Evolutionary conservation across 805 yeast species (phyloP), one percentile per base, ranked within the genome.

Genomic region (Yamadazyma ubonensis): DNA sequence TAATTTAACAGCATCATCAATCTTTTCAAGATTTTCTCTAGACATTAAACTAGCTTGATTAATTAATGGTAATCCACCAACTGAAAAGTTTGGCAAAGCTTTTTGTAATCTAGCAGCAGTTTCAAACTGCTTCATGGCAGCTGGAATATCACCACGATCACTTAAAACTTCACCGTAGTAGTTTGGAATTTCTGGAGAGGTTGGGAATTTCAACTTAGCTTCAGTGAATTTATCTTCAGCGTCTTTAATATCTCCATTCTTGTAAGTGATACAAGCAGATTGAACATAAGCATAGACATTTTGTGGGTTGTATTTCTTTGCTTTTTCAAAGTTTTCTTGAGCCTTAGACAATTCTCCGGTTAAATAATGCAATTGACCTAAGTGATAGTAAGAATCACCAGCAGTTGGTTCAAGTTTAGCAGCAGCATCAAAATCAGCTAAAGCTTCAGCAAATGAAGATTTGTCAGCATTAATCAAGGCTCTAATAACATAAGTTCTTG

Each of bases 91-190:
- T 38, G 80, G 75, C 51, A 80, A 64, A 36, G 78, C 78, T 50
- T 75, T 78, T 70, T 91, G 97, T 57, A 93, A 73, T 63, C 86
- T 80, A 40, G 81, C 82, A 40, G 98, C 88, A 54, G 78, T 76
- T 48, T 90, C 96, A 60, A 89, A 91, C 68, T 88, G 90, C 57
- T 79, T 79, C 44, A 79, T 64, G 42, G 98, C 96, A 45, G 76
- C 83, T 21, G 62, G 74, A 41, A 77, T 66, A 52, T 86, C 87
- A 58, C 83, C 84, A 54, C 76, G 76, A 60, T 91, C 97, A 47
- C 86, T 81, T 55, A 91, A 74, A 36, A 91, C 83, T 70, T 93
- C 99, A 57, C 98, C 99, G 59, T 82, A 89, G 67, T 89, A 93
- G 71, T 88, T 90, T 70, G 93, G 95, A 53, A 89, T 84, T 63